These are phyloP conservation scores for Aspergillus sp. DNA, from an alignment of 2,329 filamentous ascomycete species.

Conservation along the genomic window DNA sequence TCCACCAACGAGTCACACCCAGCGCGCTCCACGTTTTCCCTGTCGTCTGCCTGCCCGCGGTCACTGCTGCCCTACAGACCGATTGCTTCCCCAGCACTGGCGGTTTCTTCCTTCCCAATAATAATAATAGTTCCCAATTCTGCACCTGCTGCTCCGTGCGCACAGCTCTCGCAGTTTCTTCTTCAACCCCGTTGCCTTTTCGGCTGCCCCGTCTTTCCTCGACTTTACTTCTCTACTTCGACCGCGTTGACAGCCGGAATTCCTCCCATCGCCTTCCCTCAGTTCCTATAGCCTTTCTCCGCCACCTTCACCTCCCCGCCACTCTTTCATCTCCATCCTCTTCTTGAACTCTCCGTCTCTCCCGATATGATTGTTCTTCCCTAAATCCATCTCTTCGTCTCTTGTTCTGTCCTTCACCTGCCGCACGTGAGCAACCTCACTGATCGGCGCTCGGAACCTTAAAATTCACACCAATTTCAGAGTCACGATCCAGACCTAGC, in stretches of 20 bases:
- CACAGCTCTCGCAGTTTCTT: constrained; percentile 7
- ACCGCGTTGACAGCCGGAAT: constrained; percentile 6
- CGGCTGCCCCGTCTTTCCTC: constrained; percentile 19
- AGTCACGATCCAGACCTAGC: not conserved
- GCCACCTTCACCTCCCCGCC: not conserved
- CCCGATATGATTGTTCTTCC: constrained; percentile 14
- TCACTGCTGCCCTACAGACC: constrained; percentile 5
- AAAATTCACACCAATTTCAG: not conserved
- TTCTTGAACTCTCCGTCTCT: not conserved
- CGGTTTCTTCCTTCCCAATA: not conserved
- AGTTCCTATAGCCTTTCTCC: not conserved
- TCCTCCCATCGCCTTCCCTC: not conserved
- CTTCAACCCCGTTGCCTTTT: constrained; percentile 7
- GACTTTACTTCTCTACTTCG: not conserved
- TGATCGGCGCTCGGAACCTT: constrained; percentile 12
- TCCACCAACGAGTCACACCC: constrained; percentile 14
- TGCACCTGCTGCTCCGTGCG: constrained; percentile 15
- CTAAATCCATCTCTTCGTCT: constrained; percentile 6
- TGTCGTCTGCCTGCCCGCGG: constrained; percentile 12
- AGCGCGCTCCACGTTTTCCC: constrained; percentile 24
- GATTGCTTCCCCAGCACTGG: constrained; percentile 6
- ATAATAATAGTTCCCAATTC: not conserved
- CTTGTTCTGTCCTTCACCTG: constrained; percentile 6
- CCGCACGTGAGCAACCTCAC: constrained; percentile 20
- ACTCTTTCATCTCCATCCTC: not conserved